phyloP scores from a whole-genome alignment of 352 stramenopile genomes.

The Phytophthora multivora region DNA sequence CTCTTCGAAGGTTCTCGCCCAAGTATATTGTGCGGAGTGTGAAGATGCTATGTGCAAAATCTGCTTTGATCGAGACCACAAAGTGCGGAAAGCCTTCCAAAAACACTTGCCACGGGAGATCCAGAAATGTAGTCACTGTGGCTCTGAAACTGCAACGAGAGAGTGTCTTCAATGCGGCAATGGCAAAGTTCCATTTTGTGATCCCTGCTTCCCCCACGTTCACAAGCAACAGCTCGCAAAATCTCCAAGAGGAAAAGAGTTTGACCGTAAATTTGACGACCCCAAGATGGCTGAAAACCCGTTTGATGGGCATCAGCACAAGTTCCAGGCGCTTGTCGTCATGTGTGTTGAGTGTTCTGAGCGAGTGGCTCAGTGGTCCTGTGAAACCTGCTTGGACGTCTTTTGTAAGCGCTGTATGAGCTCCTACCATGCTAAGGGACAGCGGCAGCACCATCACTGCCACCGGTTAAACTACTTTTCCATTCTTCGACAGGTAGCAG shows the following conservation, averaged over 20 bases:
- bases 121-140: conserved; percentile 53
- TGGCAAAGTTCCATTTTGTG: conserved; percentile 69
- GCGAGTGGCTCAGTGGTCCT: conserved; percentile 69
- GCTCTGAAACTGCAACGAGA: conserved; percentile 58
- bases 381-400: conserved; percentile 59
- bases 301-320: conserved; percentile 27
- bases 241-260: neutral
- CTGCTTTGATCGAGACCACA: conserved; percentile 72
- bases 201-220: conserved; percentile 63
- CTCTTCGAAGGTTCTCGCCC: conserved; percentile 34
- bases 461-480: conserved; percentile 74
- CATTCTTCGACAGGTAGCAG: conserved; percentile 53
- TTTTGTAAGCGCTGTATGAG: conserved; percentile 78
- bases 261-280: neutral
- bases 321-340: conserved; percentile 56
- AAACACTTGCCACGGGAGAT: conserved; percentile 45
- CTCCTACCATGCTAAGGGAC: conserved; percentile 54
- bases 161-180: conserved; percentile 72
- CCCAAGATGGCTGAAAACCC: neutral
- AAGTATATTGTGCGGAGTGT: conserved; percentile 73
- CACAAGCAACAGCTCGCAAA: conserved; percentile 30
- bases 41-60: conserved; percentile 68
- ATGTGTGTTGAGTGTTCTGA: conserved; percentile 67
- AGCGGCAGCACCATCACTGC: conserved; percentile 60
- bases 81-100: conserved; percentile 50